Evolutionary conservation across 2,329 filamentous ascomycete species (phyloP).

Genomic region (Coccinonectria pachysandricola): DNA sequence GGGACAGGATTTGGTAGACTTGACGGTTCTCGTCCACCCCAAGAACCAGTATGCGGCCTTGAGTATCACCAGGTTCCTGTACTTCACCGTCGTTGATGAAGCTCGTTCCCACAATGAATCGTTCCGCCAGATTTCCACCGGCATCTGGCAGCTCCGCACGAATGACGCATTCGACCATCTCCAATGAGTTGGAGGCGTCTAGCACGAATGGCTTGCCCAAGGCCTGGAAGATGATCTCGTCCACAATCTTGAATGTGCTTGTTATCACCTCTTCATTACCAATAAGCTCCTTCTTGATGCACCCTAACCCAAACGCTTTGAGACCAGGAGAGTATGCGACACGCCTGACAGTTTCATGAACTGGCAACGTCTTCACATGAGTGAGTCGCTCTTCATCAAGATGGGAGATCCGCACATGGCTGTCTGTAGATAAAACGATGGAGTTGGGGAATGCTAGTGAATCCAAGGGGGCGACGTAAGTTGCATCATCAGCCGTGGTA

Average conservation of each 20-base stretch:
- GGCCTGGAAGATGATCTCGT: slow-evolving; percentile 77
- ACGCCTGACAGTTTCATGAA: slow-evolving; percentile 75
- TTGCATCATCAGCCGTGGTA: slow-evolving; percentile 79
- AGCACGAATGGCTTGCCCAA: slow-evolving; percentile 61
- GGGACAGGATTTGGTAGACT: slow-evolving; percentile 60
- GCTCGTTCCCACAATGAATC: slow-evolving; percentile 87
- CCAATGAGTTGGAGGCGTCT: slow-evolving; percentile 35
- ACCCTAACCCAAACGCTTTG: slow-evolving; percentile 78
- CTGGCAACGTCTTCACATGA: slow-evolving; percentile 69
- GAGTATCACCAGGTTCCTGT: slow-evolving; percentile 33
- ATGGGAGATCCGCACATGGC: slow-evolving; percentile 65
- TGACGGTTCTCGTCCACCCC: slow-evolving; percentile 68
- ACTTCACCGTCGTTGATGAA: slow-evolving; percentile 55
- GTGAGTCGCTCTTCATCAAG: slow-evolving; percentile 81
- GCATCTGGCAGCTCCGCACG: slow-evolving; percentile 58
- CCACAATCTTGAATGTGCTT: slow-evolving; percentile 79
- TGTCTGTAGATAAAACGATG: slow-evolving; percentile 68
- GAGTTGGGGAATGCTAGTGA: slow-evolving; percentile 69
- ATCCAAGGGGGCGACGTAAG: slow-evolving; percentile 73
- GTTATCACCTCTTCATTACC: slow-evolving; percentile 64
- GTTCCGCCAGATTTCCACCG: slow-evolving; percentile 50
- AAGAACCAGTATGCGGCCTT: slow-evolving; percentile 74
- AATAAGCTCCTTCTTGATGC: slow-evolving; percentile 63
- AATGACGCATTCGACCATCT: slow-evolving; percentile 79
- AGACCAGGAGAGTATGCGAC: slow-evolving; percentile 75